Percentiles rank a stretch among this genome's conserved stretches.
Evolutionary conservation across 495 filamentous ascomycete species (phyloP).

Genomic region (Daldinia caldariorum): DNA sequence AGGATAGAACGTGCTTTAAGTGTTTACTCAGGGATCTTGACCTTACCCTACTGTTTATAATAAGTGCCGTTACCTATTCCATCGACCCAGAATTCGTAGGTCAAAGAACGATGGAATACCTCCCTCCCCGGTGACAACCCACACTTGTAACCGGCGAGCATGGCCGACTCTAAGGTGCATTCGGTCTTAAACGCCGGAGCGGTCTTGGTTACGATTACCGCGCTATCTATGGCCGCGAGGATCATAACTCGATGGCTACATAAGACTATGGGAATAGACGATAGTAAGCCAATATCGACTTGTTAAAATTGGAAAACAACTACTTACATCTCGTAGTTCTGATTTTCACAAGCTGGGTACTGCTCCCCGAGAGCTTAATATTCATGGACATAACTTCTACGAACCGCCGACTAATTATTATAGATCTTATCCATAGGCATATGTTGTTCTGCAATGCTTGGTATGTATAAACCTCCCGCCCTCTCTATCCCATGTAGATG

Average conservation of each 20-base stretch:
- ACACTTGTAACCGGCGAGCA: constrained; percentile 12
- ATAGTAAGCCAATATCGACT: constrained; percentile 25
- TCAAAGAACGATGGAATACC: constrained; percentile 19
- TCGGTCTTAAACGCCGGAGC: constrained; percentile 23
- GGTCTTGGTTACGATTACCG: constrained; percentile 32
- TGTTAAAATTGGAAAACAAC: not conserved
- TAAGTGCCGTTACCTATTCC: constrained; percentile 1
- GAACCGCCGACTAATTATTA: not conserved
- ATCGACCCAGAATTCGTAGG: constrained; percentile 10
- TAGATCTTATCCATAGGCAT: constrained; percentile 32
- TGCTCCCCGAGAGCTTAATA: no score
- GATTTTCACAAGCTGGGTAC: constrained; percentile 34
- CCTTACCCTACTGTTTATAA: constrained; percentile 20
- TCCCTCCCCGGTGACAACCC: constrained; percentile 7
- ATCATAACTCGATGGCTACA: constrained; percentile 27
- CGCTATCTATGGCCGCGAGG: constrained; percentile 29
- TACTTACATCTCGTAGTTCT: constrained; percentile 29
- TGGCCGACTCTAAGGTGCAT: constrained; percentile 16
- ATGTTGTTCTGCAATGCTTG: constrained; percentile 22
- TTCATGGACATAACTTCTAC: not conserved
- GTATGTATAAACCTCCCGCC: constrained; percentile 4
- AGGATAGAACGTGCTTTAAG: constrained; percentile 8
- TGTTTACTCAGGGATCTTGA: not conserved
- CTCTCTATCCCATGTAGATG: not conserved
- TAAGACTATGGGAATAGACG: constrained; percentile 37